Evolutionary conservation across 2,329 filamentous ascomycete genomes (phyloP).

Genomic region (Botrytis byssoidea): DNA sequence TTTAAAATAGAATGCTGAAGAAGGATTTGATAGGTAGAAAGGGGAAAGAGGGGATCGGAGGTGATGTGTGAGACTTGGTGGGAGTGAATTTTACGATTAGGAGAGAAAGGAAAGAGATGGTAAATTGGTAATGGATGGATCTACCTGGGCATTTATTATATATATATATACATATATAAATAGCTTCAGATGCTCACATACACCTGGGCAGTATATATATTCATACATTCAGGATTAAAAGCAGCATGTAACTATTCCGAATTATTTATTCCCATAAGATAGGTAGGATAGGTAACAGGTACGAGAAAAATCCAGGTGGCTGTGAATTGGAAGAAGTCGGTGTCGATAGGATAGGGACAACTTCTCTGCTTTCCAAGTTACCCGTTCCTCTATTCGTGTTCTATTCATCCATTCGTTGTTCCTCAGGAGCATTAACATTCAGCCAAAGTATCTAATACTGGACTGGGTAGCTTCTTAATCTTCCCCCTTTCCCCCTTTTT

Average conservation of each 20-base stretch:
- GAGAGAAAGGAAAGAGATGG: background rate
- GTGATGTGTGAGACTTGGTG: background rate
- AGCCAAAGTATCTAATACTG: background rate
- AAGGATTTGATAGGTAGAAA: slow-evolving; percentile 13
- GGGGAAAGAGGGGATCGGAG: background rate
- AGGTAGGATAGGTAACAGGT: background rate
- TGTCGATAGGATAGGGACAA: slow-evolving; percentile 5
- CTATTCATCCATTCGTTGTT: background rate
- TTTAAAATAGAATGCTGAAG: slow-evolving; percentile 15
- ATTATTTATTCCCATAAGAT: background rate
- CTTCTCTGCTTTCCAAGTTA: background rate
- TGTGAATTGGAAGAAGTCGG: slow-evolving; percentile 12
- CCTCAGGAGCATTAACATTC: background rate
- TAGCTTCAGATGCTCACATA: background rate
- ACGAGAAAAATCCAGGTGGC: slow-evolving; percentile 15
- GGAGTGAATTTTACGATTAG: background rate
- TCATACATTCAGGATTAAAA: background rate
- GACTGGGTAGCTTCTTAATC: background rate
- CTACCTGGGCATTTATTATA: background rate
- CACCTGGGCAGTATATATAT: too few species aligned
- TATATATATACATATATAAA: background rate
- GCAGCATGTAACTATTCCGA: slow-evolving; percentile 19
- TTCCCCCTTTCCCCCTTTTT: slow-evolving; percentile 6
- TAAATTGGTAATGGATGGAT: background rate
- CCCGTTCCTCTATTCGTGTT: background rate